phyloP scores from a whole-genome alignment of 305 asterid genomes.

The Striga hermonthica region DNA sequence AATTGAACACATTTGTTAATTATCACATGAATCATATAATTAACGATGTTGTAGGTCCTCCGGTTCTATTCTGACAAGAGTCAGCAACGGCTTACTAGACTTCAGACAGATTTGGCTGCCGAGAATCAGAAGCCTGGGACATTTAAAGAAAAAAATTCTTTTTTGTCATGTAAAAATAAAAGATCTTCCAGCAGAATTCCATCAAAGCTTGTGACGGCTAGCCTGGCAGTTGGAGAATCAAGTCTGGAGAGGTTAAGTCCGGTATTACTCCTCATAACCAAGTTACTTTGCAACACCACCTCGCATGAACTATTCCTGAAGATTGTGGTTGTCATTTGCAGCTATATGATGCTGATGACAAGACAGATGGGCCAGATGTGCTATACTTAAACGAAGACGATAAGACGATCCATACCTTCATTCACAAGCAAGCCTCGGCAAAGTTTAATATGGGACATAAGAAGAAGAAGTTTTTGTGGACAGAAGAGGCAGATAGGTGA shows the following conservation, averaged over 20 bases:
- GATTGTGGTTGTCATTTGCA: slow-evolving; percentile 37
- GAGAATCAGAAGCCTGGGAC: slow-evolving; percentile 37
- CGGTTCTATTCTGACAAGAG: slow-evolving; percentile 70
- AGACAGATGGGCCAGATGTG: slow-evolving; percentile 37
- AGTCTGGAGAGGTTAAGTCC: slow-evolving; percentile 35
- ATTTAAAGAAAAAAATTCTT: slow-evolving; percentile 32
- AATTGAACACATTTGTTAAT: slow-evolving; percentile 8
- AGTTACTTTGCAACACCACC: slow-evolving; percentile 38
- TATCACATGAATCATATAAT: slow-evolving; percentile 21
- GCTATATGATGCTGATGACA: slow-evolving; percentile 36
- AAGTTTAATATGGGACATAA: slow-evolving; percentile 49
- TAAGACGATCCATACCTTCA: slow-evolving; percentile 40
- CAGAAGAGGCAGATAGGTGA: slow-evolving; percentile 91
- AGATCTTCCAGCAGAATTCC: slow-evolving; percentile 38
- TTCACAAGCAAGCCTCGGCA: slow-evolving; percentile 55
- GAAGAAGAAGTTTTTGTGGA: slow-evolving; percentile 71
- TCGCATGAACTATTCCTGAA: slow-evolving; percentile 34
- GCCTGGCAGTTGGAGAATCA: slow-evolving; percentile 37
- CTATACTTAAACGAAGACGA: slow-evolving; percentile 52
- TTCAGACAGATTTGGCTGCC: slow-evolving; percentile 43
- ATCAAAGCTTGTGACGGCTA: slow-evolving; percentile 42
- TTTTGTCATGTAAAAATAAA: slow-evolving; percentile 54
- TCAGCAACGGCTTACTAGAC: slow-evolving; percentile 45
- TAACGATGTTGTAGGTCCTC: slow-evolving; percentile 63
- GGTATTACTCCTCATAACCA: slow-evolving; percentile 38